These are phyloP conservation scores for Epichloe hybrida DNA, from an alignment of 2,329 filamentous ascomycete genomes.

Conservation along the genomic window DNA sequence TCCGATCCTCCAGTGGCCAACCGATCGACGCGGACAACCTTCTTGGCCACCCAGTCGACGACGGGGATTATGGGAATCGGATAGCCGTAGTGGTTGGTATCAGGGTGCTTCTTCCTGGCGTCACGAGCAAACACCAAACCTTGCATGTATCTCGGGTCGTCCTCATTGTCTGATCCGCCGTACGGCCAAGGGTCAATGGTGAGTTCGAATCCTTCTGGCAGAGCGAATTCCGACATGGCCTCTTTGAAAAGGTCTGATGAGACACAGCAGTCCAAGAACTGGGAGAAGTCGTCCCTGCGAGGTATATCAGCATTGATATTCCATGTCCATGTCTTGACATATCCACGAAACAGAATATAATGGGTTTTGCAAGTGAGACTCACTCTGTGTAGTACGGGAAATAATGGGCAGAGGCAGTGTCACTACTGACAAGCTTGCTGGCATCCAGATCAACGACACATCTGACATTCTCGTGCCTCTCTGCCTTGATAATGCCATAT, in stretches of 20 bases:
- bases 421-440: conserved; percentile 16
- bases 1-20: conserved; percentile 33
- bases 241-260: conserved; percentile 31
- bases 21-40: conserved; percentile 43
- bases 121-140: conserved; percentile 36
- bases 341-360: too few relatives aligned
- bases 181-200: conserved; percentile 56
- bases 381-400: conserved; percentile 22
- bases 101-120: conserved; percentile 27
- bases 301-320: not conserved
- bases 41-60: conserved; percentile 41
- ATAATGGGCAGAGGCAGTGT: conserved; percentile 12
- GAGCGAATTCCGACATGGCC: conserved; percentile 31
- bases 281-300: conserved; percentile 23
- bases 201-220: conserved; percentile 30
- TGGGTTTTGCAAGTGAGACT: not conserved
- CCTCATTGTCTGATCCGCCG: conserved; percentile 27
- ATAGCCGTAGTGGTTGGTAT: conserved; percentile 50
- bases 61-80: conserved; percentile 46
- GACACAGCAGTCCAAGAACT: conserved; percentile 26
- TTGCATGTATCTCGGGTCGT: conserved; percentile 32
- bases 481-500: conserved; percentile 26
- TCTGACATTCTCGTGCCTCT: conserved; percentile 20
- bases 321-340: not conserved
- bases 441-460: conserved; percentile 25